Conservation (phyloP, 306 rosid genomes). For the Citrullus colocynthis region DNA sequence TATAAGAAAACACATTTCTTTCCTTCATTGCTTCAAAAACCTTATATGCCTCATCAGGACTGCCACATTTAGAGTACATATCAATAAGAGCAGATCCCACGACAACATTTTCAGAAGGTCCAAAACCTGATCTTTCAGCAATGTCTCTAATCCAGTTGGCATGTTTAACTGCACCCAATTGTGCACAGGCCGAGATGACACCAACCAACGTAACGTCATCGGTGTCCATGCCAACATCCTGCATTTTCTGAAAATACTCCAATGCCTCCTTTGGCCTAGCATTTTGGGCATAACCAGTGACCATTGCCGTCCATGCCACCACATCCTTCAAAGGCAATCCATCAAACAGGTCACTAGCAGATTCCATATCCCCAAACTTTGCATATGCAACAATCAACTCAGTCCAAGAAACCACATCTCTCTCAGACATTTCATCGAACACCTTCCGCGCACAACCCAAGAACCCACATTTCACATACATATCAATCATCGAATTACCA, state of each 20-base stretch:
- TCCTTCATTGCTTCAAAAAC: slow-evolving; percentile 51
- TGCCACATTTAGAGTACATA: slow-evolving; percentile 76
- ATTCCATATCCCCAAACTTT: slow-evolving; percentile 41
- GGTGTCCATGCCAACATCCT: slow-evolving; percentile 22
- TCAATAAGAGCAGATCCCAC: slow-evolving; percentile 81
- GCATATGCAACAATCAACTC: slow-evolving; percentile 58
- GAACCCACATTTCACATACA: slow-evolving; percentile 58
- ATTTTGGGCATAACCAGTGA: slow-evolving; percentile 69
- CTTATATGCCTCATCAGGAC: slow-evolving; percentile 44
- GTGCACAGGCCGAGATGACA: slow-evolving; percentile 70
- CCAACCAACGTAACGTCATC: slow-evolving; percentile 66
- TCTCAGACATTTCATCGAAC: slow-evolving; percentile 64
- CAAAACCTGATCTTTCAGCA: slow-evolving; percentile 42
- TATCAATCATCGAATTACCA: slow-evolving; percentile 48
- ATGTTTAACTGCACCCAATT: slow-evolving; percentile 38
- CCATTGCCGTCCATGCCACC: slow-evolving; percentile 84
- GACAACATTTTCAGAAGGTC: slow-evolving; percentile 36
- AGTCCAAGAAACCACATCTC: slow-evolving; percentile 80
- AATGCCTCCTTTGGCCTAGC: slow-evolving; percentile 53
- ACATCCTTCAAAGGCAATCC: slow-evolving; percentile 48
- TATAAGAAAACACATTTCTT: slow-evolving; percentile 55
- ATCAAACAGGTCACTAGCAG: slow-evolving; percentile 51
- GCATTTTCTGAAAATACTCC: slow-evolving; percentile 38
- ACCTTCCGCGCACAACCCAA: slow-evolving; percentile 41
- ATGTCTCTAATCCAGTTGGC: slow-evolving; percentile 48